Percentiles rank a stretch among this genome's conserved stretches.
phyloP scores from a whole-genome alignment of 345 rosid species.

The Linum tenue region DNA sequence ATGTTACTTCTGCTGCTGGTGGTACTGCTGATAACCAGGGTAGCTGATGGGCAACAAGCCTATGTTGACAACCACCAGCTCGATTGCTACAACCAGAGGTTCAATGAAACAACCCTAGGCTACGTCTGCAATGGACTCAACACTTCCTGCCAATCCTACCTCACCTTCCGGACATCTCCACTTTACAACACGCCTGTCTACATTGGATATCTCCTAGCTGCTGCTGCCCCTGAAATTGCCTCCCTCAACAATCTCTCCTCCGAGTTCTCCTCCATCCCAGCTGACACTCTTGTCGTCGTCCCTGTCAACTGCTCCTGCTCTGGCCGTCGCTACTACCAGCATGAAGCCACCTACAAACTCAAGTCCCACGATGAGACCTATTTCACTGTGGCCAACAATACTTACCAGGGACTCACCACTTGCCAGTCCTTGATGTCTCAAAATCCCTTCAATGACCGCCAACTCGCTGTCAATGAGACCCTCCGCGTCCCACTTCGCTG shows the following conservation, averaged over 20 bases:
- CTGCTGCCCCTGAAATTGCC: constrained; percentile 32
- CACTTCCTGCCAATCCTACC: constrained; percentile 49
- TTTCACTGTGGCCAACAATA: constrained; percentile 52
- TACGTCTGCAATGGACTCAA: constrained; percentile 37
- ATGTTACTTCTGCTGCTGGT: background rate
- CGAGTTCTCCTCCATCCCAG: constrained; percentile 20
- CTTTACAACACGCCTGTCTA: constrained; percentile 31
- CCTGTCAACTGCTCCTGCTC: constrained; percentile 66
- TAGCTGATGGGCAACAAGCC: constrained; percentile 38
- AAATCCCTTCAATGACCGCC: constrained; percentile 26
- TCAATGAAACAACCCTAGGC: constrained; percentile 39
- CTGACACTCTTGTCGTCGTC: constrained; percentile 29
- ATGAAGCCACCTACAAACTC: constrained; percentile 47
- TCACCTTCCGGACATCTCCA: constrained; percentile 60
- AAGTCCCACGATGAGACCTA: constrained; percentile 18
- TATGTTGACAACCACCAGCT: constrained; percentile 58
- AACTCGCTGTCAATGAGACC: constrained; percentile 16
- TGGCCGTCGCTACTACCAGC: constrained; percentile 44
- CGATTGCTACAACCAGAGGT: constrained; percentile 18
- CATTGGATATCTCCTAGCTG: constrained; percentile 36
- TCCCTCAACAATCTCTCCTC: constrained; percentile 48
- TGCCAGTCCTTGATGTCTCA: constrained; percentile 78
- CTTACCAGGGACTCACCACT: constrained; percentile 81
- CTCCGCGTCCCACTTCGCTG: constrained; percentile 64
- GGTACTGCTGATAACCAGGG: background rate